Evolutionary conservation across 2,329 filamentous ascomycete genomes (phyloP).

Genomic region (Teratosphaeria destructans): DNA sequence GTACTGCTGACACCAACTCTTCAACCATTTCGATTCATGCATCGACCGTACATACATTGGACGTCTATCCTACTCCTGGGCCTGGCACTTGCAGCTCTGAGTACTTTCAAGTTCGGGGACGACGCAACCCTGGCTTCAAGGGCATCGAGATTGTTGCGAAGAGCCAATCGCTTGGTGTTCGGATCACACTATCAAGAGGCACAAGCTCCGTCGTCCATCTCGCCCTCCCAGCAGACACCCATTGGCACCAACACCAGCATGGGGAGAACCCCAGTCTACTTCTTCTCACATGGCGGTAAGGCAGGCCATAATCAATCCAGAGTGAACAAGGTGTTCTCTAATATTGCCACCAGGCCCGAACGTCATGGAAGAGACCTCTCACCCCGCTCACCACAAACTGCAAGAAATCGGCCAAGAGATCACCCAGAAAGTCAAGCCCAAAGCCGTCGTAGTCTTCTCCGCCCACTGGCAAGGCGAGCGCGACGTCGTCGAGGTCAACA

Average conservation of each 20-base stretch:
- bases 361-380: conserved; percentile 57
- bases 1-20: neutral
- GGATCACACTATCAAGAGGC: neutral
- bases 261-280: conserved; percentile 41
- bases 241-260: neutral
- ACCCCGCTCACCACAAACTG: conserved; percentile 57
- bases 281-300: conserved; percentile 32
- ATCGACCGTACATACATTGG: conserved; percentile 4
- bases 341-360: conserved; percentile 39
- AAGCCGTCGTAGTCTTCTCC: conserved; percentile 59
- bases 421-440: conserved; percentile 57
- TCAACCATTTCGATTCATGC: conserved; percentile 2
- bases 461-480: conserved; percentile 61
- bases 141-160: neutral
- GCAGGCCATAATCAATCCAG: neutral
- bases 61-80: conserved; percentile 9
- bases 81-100: conserved; percentile 3
- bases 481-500: conserved; percentile 54
- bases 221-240: neutral
- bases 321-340: neutral
- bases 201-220: neutral
- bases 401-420: conserved; percentile 59
- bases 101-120: conserved; percentile 1
- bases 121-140: neutral
- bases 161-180: neutral